Evolutionary conservation across 2,329 filamentous ascomycete species (phyloP), one percentile per base, ranked within the genome.

Genomic region (Aspergillus aculeatus): DNA sequence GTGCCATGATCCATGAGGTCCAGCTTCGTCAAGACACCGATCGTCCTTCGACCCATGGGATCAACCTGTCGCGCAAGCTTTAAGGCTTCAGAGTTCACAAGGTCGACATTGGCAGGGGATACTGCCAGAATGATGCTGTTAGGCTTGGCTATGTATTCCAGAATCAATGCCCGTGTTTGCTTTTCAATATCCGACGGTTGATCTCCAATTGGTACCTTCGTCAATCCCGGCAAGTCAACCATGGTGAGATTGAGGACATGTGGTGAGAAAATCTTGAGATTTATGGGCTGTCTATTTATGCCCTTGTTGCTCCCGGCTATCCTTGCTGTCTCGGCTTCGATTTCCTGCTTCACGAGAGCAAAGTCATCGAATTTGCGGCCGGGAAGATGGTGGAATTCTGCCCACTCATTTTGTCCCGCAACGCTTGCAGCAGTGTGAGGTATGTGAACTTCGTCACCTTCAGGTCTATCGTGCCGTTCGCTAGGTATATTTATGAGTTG

Each of bases 1-100:
- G 95, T 99, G 64, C 95, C 95, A 72, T 99, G 94, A 72, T 99
- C 95, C 95, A 99, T 99, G 59, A 99, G 81, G 75, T 99, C 95
- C 65, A 99, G 82, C 80, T 99, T 99, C 62, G 95, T 98, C 61
- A 99, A 83, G 59, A 99, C 94, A 71, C 95, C 95, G 72, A 99
- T 98, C 21, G 95, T 99, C 74, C 95, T 87, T 76, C 91, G 88
- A 64, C 95, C 95, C 76, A 96, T 88, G 2, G 95, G 90, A 77
- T 99, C 95, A 57, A 99, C 95, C 86, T 99, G 92, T 56, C 95
- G 89, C 61, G 95, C 95, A 62, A 99, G 88, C 79, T 99, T 99
- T 69, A 99, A 81, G 7, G 95, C 93, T 77, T 99, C 95, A 7
- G 95, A 99, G 77, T 99, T 99, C 74, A 98, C 95, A 69, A 99